These are phyloP conservation scores for Sugiyamaella sp. DNA, from an alignment of 1,139 yeast genomes.

Conservation along the genomic window DNA sequence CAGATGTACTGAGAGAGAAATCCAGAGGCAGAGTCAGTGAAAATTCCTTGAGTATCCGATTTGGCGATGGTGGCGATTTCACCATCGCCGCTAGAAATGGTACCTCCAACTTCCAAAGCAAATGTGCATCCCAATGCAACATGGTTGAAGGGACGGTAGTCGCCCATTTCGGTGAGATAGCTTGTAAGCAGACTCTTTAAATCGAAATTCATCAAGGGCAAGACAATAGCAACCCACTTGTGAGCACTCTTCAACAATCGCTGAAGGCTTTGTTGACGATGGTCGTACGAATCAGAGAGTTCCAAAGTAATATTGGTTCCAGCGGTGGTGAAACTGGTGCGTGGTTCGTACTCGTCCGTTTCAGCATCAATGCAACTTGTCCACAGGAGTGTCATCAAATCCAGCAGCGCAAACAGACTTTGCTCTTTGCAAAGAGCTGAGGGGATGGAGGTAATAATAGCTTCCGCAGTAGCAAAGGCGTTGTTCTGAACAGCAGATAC, in stretches of 20 bases:
- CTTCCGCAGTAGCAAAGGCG: constrained; percentile 78
- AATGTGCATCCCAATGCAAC: constrained; percentile 83
- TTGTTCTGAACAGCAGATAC: constrained; percentile 74
- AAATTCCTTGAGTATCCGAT: constrained; percentile 21
- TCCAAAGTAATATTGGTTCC: constrained; percentile 58
- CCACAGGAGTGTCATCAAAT: constrained; percentile 74
- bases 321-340: constrained; percentile 65
- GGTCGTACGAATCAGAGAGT: constrained; percentile 75
- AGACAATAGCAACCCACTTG: constrained; percentile 62
- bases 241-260: constrained; percentile 61
- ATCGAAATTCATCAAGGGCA: constrained; percentile 67
- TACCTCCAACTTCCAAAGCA: constrained; percentile 87
- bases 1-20: constrained; percentile 79
- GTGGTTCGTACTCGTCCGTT: constrained; percentile 81
- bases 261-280: constrained; percentile 72
- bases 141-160: constrained; percentile 39
- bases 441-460: constrained; percentile 70
- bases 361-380: constrained; percentile 88
- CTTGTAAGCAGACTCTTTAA: constrained; percentile 76
- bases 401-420: constrained; percentile 77
- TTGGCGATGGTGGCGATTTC: constrained; percentile 35
- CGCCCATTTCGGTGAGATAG: constrained; percentile 58
- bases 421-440: constrained; percentile 75
- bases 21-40: constrained; percentile 62
- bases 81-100: constrained; percentile 61